A percentile compares a stretch with the other conserved stretches of the same genome.
Conservation (phyloP, 257 asterid genomes). For the Petunia secreta region DNA sequence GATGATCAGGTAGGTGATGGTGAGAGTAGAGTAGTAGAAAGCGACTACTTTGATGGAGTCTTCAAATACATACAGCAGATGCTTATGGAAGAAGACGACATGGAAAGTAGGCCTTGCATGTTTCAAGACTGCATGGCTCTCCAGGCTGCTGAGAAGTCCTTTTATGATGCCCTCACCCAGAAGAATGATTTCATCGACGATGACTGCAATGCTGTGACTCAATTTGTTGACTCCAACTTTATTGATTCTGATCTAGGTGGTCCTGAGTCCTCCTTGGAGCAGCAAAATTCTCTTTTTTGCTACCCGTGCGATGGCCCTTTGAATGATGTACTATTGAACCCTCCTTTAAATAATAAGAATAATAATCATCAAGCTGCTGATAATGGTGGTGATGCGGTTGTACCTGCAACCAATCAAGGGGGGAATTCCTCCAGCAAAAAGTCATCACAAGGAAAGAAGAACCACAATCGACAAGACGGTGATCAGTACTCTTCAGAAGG, state of each 20-base stretch:
- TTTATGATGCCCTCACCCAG: conserved; percentile 31
- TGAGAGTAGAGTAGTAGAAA: background rate
- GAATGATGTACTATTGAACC: too few species aligned
- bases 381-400: background rate
- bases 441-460: conserved; percentile 10
- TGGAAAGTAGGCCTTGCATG: conserved; percentile 31
- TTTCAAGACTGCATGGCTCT: conserved; percentile 35
- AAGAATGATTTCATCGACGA: background rate
- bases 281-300: too few species aligned
- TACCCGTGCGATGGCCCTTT: too few species aligned
- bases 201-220: background rate
- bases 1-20: background rate
- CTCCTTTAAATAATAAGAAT: too few species aligned
- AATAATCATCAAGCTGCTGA: background rate
- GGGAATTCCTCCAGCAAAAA: background rate
- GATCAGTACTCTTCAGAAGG: background rate
- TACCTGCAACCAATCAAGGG: background rate
- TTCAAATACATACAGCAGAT: conserved; percentile 24
- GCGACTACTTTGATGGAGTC: conserved; percentile 24
- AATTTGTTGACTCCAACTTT: background rate
- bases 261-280: background rate
- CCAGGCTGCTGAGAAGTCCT: conserved; percentile 37
- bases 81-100: conserved; percentile 33
- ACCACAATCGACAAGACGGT: conserved; percentile 14
- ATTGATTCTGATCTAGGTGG: background rate